phyloP scores from a whole-genome alignment of 192 early-diverging fungal genomes.

The Umbelopsis vinacea region DNA sequence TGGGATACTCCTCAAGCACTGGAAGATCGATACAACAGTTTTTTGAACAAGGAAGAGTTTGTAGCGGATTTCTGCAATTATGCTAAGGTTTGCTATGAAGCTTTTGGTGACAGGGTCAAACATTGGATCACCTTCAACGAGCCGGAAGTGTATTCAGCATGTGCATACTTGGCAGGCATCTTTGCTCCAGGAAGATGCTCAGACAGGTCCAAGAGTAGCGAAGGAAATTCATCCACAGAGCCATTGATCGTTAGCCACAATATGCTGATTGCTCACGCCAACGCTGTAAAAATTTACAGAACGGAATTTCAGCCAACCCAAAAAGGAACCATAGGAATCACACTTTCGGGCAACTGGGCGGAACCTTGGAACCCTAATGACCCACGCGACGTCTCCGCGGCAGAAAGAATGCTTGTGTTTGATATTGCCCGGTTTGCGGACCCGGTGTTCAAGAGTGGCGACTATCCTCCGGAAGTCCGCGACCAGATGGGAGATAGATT shows the following conservation, averaged over 20 bases:
- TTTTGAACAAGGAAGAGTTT: not conserved
- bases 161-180: not conserved
- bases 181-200: not conserved
- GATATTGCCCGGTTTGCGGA: not conserved
- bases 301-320: not conserved
- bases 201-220: not conserved
- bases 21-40: not conserved
- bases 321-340: not conserved
- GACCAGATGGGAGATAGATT: not conserved
- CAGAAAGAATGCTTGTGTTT: not conserved
- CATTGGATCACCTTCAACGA: constrained; percentile 17
- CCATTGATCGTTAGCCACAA: not conserved
- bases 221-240: not conserved
- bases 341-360: not conserved
- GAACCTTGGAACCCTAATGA: not conserved
- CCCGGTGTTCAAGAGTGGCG: not conserved
- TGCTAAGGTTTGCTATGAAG: not conserved
- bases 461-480: not conserved
- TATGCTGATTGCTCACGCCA: not conserved
- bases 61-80: constrained; percentile 5
- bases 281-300: not conserved
- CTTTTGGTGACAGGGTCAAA: constrained; percentile 1
- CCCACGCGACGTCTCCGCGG: not conserved
- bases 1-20: not conserved
- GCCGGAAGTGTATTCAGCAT: not conserved